Base-by-base conservation (phyloP, 768 basidiomycete genomes). In the Tubosaeta sp. region DNA sequence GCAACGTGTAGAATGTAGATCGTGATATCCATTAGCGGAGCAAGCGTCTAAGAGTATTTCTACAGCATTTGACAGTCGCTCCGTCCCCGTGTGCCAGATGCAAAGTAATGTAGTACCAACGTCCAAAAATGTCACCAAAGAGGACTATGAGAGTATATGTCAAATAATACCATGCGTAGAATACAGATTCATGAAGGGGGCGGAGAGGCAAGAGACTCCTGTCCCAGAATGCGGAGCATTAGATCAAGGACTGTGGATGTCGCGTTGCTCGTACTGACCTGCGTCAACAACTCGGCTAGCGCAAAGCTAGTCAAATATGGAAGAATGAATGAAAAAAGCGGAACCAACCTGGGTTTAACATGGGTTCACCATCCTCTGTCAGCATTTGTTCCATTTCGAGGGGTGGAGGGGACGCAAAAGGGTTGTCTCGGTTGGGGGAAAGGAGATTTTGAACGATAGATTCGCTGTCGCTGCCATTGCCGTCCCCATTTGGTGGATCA, bases 201-300 rank as follows among this genome's bases (percentile, higher is more conserved):
- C n/a, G 83, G 81, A n/a, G 82, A 83, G 49, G 82, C 82, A 33
- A 84, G 72, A n/a, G 82, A 83, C 68, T 84, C 82, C 81, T 83
- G 63, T 44, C 46, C 50, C 52, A 60, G 48, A 55, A 51, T 48
- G 25, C 53, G 61, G 46, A 59, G 44, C 63, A 67, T 69, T 57
- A 71, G 69, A 64, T 65, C 65, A 49, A 52, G 50, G 43, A 47
- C n/a, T 26, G 47, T 50, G 32, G 43, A 49, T 29, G 41, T 56
- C 54, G 38, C 48, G 53, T 48, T 43, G 48, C 49, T 43, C 43
- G 37, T 38, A 69, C 66, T 63, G 51, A 80, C 82, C 78, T 84
- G 83, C 26, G 83, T 84, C 65, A 84, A 71, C 49, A 85, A 70
- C 56, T 85, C 83, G 50, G 81, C 83, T 61, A 39, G 22, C 14